Conservation (phyloP, 2,329 filamentous ascomycete species). For the Neonectria faginata region DNA sequence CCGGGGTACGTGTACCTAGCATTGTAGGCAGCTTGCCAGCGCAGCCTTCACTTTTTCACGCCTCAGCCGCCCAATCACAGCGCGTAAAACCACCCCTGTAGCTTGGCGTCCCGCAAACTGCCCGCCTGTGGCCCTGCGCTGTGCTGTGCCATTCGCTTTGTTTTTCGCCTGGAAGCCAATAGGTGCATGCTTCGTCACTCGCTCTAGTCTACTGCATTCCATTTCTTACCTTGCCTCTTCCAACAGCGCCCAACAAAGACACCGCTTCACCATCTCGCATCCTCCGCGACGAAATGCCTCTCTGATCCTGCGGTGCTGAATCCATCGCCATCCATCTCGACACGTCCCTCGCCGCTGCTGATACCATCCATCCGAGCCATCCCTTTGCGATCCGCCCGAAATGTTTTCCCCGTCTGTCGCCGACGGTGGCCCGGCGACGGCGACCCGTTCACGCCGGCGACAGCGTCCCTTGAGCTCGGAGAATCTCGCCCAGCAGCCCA, state of each 20-base stretch:
- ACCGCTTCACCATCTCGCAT: conserved; percentile 37
- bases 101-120: conserved; percentile 34
- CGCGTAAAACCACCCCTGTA: conserved; percentile 33
- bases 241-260: conserved; percentile 36
- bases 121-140: conserved; percentile 10
- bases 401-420: conserved; percentile 72
- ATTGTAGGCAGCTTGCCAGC: conserved; percentile 27
- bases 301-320: conserved; percentile 42
- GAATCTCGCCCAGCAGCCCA: conserved; percentile 66
- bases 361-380: conserved; percentile 27
- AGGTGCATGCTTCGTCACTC: conserved; percentile 46
- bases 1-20: not conserved
- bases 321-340: conserved; percentile 39
- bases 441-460: conserved; percentile 70
- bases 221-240: conserved; percentile 29
- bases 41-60: conserved; percentile 34
- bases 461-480: conserved; percentile 70
- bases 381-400: conserved; percentile 44
- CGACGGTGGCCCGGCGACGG: conserved; percentile 65
- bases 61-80: conserved; percentile 36
- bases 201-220: conserved; percentile 35
- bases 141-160: conserved; percentile 21
- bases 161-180: conserved; percentile 44
- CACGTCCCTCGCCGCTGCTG: conserved; percentile 28
- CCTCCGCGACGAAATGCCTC: conserved; percentile 44